Percentiles rank a stretch among this genome's conserved stretches.
These are phyloP conservation scores for Acacia concinna DNA, from an alignment of 331 rosid species.

Conservation along the genomic window DNA sequence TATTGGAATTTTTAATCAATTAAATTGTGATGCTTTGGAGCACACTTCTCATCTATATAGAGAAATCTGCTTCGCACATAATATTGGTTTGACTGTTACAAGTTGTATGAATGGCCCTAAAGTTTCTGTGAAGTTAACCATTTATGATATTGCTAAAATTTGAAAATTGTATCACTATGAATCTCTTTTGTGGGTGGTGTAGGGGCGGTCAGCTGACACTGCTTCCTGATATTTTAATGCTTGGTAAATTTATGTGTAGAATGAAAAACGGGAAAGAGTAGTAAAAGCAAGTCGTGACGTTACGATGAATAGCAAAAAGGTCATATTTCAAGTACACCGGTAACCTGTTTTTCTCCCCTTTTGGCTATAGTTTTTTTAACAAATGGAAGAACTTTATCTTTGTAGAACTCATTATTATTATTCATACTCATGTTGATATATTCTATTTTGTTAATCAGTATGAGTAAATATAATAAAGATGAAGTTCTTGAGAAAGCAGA, in stretches of 20 bases:
- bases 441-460: conserved; percentile 44
- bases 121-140: background rate
- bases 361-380: background rate
- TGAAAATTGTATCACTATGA: background rate
- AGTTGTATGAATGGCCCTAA: conserved; percentile 13
- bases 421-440: conserved; percentile 7
- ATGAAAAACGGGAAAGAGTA: conserved; percentile 88
- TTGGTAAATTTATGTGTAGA: conserved; percentile 47
- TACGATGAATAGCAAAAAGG: conserved; percentile 94
- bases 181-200: background rate
- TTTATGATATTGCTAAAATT: background rate
- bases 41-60: background rate
- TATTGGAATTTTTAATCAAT: background rate
- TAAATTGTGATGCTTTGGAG: background rate
- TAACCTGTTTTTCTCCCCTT: conserved; percentile 17
- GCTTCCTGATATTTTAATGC: conserved; percentile 16
- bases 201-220: background rate
- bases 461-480: conserved; percentile 74
- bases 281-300: conserved; percentile 93
- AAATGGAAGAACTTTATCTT: background rate
- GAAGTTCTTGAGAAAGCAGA: conserved; percentile 88
- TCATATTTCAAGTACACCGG: conserved; percentile 98
- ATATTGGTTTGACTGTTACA: background rate
- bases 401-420: conserved; percentile 16
- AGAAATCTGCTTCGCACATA: background rate